phyloP scores from a whole-genome alignment of 129 eudicot species.

The Flaveria robusta region DNA sequence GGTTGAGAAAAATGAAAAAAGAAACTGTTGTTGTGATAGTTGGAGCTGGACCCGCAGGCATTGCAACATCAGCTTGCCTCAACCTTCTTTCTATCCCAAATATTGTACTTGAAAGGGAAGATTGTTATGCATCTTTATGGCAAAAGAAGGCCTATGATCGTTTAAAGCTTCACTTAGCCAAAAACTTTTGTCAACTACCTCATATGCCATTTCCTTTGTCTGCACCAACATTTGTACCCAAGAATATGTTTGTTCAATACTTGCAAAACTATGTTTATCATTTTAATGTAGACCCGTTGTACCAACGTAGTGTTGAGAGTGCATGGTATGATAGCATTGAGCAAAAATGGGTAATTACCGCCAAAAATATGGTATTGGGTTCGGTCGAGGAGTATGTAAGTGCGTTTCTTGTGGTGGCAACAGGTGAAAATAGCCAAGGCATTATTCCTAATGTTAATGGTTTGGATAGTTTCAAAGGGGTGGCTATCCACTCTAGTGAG shows the following conservation, averaged over 20 bases:
- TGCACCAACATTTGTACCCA: constrained; percentile 50
- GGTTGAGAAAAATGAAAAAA: constrained; percentile 23
- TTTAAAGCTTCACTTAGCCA: constrained; percentile 55
- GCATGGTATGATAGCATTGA: constrained; percentile 34
- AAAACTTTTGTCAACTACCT: constrained; percentile 53
- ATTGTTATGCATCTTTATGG: constrained; percentile 60
- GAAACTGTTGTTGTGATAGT: constrained; percentile 48
- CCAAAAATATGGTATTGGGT: constrained; percentile 18
- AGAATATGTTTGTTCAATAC: constrained; percentile 45
- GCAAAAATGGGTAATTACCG: constrained; percentile 43
- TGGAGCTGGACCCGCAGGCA: constrained; percentile 63
- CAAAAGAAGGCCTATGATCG: constrained; percentile 55
- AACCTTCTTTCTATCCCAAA: constrained; percentile 42
- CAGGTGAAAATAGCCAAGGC: constrained; percentile 58
- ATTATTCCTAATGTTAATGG: constrained; percentile 46
- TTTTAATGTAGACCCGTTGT: constrained; percentile 39
- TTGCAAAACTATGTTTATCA: constrained; percentile 39
- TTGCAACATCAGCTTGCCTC: constrained; percentile 58
- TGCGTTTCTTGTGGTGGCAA: constrained; percentile 62
- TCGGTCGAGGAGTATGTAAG: constrained; percentile 31
- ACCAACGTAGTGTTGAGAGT: constrained; percentile 34
- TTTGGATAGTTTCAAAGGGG: constrained; percentile 44
- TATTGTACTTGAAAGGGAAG: constrained; percentile 51
- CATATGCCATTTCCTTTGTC: constrained; percentile 47
- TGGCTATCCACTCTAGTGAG: constrained; percentile 43